phyloP scores from a whole-genome alignment of 1,284 basidiomycete species.

The Cerrena zonata region DNA sequence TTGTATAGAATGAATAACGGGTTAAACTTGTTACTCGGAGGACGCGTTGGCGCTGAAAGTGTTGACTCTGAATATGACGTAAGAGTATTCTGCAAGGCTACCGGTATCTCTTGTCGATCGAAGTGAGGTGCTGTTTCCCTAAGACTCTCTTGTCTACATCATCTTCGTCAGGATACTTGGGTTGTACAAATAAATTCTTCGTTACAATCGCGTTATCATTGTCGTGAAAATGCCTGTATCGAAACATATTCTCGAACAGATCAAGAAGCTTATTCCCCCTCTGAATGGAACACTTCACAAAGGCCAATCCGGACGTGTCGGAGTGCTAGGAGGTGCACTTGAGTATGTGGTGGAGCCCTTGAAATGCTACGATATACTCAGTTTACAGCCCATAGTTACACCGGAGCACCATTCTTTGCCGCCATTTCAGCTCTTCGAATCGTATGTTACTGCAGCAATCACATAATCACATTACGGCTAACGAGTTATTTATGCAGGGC shows the following conservation, averaged over 20 bases:
- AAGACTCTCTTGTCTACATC: too few relatives aligned
- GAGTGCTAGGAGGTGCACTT: constrained; percentile 86
- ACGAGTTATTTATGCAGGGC: constrained; percentile 47
- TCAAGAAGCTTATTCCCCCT: constrained; percentile 79
- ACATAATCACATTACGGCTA: constrained; percentile 2
- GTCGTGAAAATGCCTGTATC: constrained; percentile 60
- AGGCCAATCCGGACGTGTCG: constrained; percentile 93
- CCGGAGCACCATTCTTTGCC: constrained; percentile 93
- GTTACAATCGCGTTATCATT: too few relatives aligned
- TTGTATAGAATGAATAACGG: too few relatives aligned
- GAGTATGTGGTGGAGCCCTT: constrained; percentile 55
- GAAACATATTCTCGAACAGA: constrained; percentile 55
- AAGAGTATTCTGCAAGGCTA: too few relatives aligned
- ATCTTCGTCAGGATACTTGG: too few relatives aligned
- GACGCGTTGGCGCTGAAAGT: too few relatives aligned
- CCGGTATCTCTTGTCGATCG: too few relatives aligned
- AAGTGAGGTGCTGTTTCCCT: too few relatives aligned
- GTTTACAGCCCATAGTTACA: constrained; percentile 53
- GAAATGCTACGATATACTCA: neutral
- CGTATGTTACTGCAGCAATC: constrained; percentile 36
- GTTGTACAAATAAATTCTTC: too few relatives aligned
- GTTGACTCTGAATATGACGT: too few relatives aligned
- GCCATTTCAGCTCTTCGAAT: constrained; percentile 82
- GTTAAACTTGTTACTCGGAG: too few relatives aligned
- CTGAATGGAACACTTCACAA: constrained; percentile 84